Evolutionary conservation across 441 rosid species (phyloP), one percentile per base, ranked within the genome.

Genomic region (California macrophylla): DNA sequence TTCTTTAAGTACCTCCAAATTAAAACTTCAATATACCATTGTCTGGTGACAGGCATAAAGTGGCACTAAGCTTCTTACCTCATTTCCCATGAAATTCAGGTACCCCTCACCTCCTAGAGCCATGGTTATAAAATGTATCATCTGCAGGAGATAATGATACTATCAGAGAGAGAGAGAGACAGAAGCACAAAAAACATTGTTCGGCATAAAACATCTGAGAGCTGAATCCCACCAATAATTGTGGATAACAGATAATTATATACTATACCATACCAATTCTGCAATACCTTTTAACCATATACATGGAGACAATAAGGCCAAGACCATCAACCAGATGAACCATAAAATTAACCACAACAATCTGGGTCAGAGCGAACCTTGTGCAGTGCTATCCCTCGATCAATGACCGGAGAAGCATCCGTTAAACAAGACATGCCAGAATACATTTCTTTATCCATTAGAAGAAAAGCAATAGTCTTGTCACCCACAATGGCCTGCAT

Each of bases 21-120:
- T 62, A 15, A 61, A 15, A n/a, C 34, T 28, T 28, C 16, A 30
- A 62, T n/a, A 29, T 3, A 62, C 3, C 10, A 62, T 62, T 16
- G 66, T 28, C 66, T 5, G 38, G 56, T 42, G 15, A 25, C 7
- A 68, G 52, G 66, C 73, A 62, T 58, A 69, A 60, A 54, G 29
- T 28, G 42, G 20, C 62, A 63, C 28, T 10, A 38, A 66, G 73
- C 32, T 65, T 52, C 71, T 75, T 80, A 86, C 96, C 88, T 90
- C 96, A 73, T 90, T 90, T 71, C 93, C 96, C 92, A 88, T 90
- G 72, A 88, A 90, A 83, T 88, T 90, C 70, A 90, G 90, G 75
- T 88, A 88, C 75, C 93, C 96, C 69, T 90, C 93, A 16, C 93
- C 93, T 76, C 96, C 96, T 71, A 90, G 77, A 75, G 92, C 92